Conservation (phyloP, 768 basidiomycete genomes). For the Tulasnella sp. region DNA sequence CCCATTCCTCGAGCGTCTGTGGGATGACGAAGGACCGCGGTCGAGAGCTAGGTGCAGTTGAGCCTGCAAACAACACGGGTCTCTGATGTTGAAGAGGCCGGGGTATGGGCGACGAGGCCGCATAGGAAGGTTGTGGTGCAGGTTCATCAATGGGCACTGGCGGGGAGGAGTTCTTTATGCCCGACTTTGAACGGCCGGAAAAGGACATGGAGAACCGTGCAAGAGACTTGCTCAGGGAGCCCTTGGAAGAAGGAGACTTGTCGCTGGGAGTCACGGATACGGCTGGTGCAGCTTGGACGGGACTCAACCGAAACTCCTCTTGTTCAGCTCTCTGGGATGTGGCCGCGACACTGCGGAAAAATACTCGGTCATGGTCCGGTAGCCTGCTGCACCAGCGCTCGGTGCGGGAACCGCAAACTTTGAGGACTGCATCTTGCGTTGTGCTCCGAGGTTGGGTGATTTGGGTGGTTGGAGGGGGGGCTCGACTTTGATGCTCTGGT, state of each 20-base stretch:
- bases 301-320: background rate
- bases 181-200: background rate
- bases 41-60: background rate
- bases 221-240: background rate
- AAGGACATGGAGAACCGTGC: background rate
- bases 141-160: background rate
- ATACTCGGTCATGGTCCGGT: background rate
- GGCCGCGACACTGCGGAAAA: background rate
- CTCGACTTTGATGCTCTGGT: constrained; percentile 18
- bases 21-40: background rate
- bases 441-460: background rate
- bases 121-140: background rate
- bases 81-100: too few relatives aligned
- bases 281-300: background rate
- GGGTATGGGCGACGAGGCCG: too few relatives aligned
- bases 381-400: background rate
- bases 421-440: background rate
- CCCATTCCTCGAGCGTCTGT: constrained; percentile 11
- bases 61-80: background rate
- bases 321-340: too few relatives aligned
- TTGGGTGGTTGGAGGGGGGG: background rate
- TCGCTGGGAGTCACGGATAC: background rate
- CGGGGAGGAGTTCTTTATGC: background rate
- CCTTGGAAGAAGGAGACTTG: background rate
- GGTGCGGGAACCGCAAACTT: constrained; percentile 12